Conservation (phyloP, 1,284 basidiomycete species). For the Hymenochaete sp. region DNA sequence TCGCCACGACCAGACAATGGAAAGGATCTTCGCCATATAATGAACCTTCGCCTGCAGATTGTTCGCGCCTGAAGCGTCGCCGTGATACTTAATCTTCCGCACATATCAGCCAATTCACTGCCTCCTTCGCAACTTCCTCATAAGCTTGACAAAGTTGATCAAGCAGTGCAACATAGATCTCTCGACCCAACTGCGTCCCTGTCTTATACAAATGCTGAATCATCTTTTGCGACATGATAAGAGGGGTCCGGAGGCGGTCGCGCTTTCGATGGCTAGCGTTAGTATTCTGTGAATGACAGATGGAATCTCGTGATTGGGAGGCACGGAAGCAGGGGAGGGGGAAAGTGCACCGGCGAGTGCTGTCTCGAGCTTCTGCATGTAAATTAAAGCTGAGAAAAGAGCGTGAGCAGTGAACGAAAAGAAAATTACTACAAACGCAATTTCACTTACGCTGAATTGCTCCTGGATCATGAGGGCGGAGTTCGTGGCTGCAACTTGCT, state of each 20-base stretch:
- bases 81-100: conserved; percentile 99
- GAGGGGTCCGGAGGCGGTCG: conserved; percentile 79
- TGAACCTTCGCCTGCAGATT: conserved; percentile 93
- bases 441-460: conserved; percentile 53
- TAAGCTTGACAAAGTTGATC: conserved; percentile 86
- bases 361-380: conserved; percentile 76
- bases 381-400: conserved; percentile 35
- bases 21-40: conserved; percentile 95
- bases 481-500: conserved; percentile 30
- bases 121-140: conserved; percentile 92
- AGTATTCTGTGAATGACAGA: conserved; percentile 77
- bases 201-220: conserved; percentile 87
- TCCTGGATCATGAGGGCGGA: conserved; percentile 59
- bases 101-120: conserved; percentile 93
- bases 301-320: conserved; percentile 81
- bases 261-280: conserved; percentile 67
- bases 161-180: conserved; percentile 84
- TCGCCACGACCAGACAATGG: conserved; percentile 95
- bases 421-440: no score
- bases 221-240: conserved; percentile 91
- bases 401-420: no score
- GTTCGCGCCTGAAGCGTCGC: conserved; percentile 81
- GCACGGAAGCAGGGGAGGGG: conserved; percentile 58
- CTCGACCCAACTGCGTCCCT: conserved; percentile 71
- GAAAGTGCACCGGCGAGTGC: conserved; percentile 61